Base-by-base conservation (phyloP, 371 early-diverging fungal genomes). In the Mucor mucedo region DNA sequence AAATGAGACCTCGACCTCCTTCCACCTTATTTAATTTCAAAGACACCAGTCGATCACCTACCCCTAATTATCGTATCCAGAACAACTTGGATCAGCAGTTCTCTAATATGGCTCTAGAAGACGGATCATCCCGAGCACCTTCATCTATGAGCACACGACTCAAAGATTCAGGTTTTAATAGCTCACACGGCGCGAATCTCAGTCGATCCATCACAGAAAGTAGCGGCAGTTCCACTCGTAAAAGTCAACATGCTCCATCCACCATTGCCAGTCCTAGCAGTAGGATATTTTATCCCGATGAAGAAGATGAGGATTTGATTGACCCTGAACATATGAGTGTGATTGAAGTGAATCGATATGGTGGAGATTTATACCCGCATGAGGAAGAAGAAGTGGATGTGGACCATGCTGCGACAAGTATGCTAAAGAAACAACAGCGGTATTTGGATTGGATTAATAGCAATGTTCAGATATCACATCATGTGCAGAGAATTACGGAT, bases 1-100 rank as follows among this genome's bases (percentile, higher is more conserved):
- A 83, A 45, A 73, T 86, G 83, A 72, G 80, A 9, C 90, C 90
- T 21, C 78, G 90, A 4, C 88, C 90, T 16, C 88, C 90, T 30
- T 86, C 85, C 0, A 69, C 75, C 41, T 54, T 82, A 5, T 69
- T 79, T 47, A 48, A 38, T 35, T 60, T n/a, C 27, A 63, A 61
- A 52, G 55, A 62, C 4, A 21, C 54, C 7, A 57, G 39, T n/a
- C 38, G 60, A 40, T 54, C 58, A 11, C 40, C 60, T 28, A 13
- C 50, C 32, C 62, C 63, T 7, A 47, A 39, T 8, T 21, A 38
- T 1, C 53, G 14, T 48, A 32, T 42, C 27, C 57, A 45, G 16
- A 58, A 58, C 29, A 54, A 60, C 13, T 13, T 52, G 14, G 55
- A 40, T 8, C 58, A 70, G 27, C 62, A 57, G 35, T 55, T 52